Evolutionary conservation across 192 early-diverging fungal species (phyloP).

Genomic region (Coemansia sp.): DNA sequence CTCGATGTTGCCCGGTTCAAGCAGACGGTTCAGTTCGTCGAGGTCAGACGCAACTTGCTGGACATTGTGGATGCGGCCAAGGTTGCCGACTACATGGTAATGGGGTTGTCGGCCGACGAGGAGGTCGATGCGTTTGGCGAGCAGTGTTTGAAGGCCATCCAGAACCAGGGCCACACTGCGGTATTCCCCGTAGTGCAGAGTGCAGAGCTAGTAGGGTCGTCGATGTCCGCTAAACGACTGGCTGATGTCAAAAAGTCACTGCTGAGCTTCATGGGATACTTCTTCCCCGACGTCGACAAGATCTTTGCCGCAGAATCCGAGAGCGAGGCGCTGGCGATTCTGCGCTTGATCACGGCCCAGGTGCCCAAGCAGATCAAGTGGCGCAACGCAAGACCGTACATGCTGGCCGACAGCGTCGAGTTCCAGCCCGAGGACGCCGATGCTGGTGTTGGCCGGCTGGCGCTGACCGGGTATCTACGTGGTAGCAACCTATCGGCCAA

Average conservation of each 20-base stretch:
- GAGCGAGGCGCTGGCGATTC: slow-evolving; percentile 62
- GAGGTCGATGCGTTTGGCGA: slow-evolving; percentile 96
- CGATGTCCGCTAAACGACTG: slow-evolving; percentile 57
- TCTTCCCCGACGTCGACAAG: slow-evolving; percentile 83
- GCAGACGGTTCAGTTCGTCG: slow-evolving; percentile 85
- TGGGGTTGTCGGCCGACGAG: slow-evolving; percentile 81
- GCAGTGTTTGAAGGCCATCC: slow-evolving; percentile 76
- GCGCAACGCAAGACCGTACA: slow-evolving; percentile 86
- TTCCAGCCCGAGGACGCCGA: slow-evolving; percentile 63
- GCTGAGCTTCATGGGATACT: slow-evolving; percentile 77
- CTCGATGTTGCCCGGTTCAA: slow-evolving; percentile 78
- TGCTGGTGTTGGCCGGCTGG: slow-evolving; percentile 60
- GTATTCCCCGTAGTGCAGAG: slow-evolving; percentile 75
- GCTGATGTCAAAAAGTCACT: slow-evolving; percentile 84
- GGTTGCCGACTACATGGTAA: slow-evolving; percentile 88
- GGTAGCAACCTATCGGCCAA: slow-evolving; percentile 87
- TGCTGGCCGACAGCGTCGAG: slow-evolving; percentile 77
- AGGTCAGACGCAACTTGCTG: slow-evolving; percentile 73
- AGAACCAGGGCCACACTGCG: slow-evolving; percentile 83
- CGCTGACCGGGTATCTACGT: slow-evolving; percentile 83
- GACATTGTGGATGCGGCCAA: slow-evolving; percentile 88
- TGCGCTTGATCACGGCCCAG: slow-evolving; percentile 78
- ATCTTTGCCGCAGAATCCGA: slow-evolving; percentile 64
- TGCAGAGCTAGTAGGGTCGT: slow-evolving; percentile 57
- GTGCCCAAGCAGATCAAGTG: slow-evolving; percentile 77